Evolutionary conservation across 108 stramenopile genomes (phyloP).

Genomic region (Cyclotella atomus): DNA sequence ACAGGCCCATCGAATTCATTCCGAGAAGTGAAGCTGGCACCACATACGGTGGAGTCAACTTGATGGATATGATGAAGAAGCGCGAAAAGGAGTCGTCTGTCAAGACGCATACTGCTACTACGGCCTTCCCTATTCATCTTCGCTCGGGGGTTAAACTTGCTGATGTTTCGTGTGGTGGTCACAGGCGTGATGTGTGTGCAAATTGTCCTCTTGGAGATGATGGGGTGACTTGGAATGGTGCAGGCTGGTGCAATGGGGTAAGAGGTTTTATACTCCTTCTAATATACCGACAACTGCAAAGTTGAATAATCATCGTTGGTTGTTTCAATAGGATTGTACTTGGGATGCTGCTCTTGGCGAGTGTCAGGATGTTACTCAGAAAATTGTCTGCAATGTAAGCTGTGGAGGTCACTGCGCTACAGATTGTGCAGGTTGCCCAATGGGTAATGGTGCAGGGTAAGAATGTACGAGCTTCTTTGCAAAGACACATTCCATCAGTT

Average conservation of each 20-base stretch:
- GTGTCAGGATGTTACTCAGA: neutral
- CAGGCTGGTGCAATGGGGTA: neutral
- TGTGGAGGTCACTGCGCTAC: neutral
- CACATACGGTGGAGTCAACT: neutral
- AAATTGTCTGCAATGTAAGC: neutral
- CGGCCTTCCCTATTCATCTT: neutral
- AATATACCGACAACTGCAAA: too few relatives aligned
- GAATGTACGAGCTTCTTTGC: too few relatives aligned
- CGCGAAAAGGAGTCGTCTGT: neutral
- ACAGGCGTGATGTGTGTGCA: neutral
- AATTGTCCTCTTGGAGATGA: neutral
- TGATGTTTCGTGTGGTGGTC: neutral
- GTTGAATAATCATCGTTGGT: too few relatives aligned
- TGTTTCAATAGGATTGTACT: neutral
- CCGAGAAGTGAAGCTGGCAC: slow-evolving; percentile 1
- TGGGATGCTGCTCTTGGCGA: neutral
- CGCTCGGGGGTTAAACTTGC: neutral
- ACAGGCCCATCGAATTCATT: neutral
- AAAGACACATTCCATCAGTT: too few relatives aligned
- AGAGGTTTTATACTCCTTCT: too few relatives aligned
- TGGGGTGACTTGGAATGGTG: neutral
- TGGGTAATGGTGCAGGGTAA: neutral
- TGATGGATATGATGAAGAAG: neutral
- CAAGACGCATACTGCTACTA: neutral
- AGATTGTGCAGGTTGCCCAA: neutral